Percentiles rank a stretch among this genome's conserved stretches.
Evolutionary conservation across 2,329 filamentous ascomycete genomes (phyloP).

Genomic region (Ophiostoma ulmi): DNA sequence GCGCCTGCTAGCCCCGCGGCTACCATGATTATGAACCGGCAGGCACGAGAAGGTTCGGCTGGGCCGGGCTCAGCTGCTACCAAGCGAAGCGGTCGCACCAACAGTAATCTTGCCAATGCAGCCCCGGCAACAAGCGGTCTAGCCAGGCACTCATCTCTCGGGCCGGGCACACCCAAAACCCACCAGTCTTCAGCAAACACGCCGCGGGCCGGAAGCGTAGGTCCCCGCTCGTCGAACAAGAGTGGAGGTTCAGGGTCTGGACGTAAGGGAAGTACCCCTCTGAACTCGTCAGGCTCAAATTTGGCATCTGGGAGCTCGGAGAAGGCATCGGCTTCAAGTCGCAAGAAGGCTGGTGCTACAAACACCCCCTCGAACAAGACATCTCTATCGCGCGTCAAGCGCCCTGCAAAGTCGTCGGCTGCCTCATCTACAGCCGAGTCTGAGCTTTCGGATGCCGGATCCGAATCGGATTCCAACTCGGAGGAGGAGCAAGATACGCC

Average conservation of each 20-base stretch:
- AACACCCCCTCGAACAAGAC: conserved; percentile 46
- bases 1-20: conserved; percentile 58
- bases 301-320: conserved; percentile 29
- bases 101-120: conserved; percentile 43
- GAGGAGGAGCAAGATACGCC: conserved; percentile 42
- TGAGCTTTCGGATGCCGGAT: conserved; percentile 60
- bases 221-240: conserved; percentile 51
- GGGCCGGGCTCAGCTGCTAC: conserved; percentile 47
- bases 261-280: conserved; percentile 46
- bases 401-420: conserved; percentile 53
- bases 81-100: conserved; percentile 50
- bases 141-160: conserved; percentile 58
- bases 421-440: conserved; percentile 58
- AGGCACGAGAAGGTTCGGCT: conserved; percentile 53
- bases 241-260: conserved; percentile 37
- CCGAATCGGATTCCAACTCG: conserved; percentile 49
- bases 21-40: conserved; percentile 54
- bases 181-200: conserved; percentile 30
- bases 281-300: conserved; percentile 18
- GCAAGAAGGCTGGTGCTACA: conserved; percentile 44
- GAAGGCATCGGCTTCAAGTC: conserved; percentile 33
- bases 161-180: conserved; percentile 57
- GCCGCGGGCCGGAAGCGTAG: conserved; percentile 52
- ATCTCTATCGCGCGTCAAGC: conserved; percentile 59
- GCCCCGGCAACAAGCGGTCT: conserved; percentile 53